Base-by-base conservation (phyloP, 2,329 filamentous ascomycete species). In the Rutstroemia sp. region DNA sequence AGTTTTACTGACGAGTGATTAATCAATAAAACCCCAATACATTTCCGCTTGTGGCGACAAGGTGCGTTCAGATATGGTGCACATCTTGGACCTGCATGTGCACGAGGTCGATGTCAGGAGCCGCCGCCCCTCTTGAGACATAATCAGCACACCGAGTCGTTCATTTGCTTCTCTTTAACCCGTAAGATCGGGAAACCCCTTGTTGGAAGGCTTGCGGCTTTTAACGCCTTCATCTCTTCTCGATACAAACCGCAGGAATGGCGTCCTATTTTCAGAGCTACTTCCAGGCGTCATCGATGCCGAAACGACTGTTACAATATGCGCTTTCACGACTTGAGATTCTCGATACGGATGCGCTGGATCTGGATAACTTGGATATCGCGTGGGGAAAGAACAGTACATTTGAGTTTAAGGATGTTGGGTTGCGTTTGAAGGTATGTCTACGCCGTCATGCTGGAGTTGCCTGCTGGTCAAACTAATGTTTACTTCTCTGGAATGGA, bases 301-400 rank as follows among this genome's bases (percentile, higher is more conserved):
- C 92, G 74, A 95, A 94, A 79, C 85, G 87, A 71, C 79, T 97
- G 66, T 80, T 97, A 62, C 86, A 90, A 64, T 96, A 94, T 75
- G 90, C 86, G 50, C 77, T 99, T 44, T 87, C 87, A 23, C 85
- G 86, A 57, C 79, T 96, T 58, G 91, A 95, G 65, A 79, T 96
- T 55, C 82, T 99, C 58, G 94, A 97, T 67, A 88, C 90, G 57
- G 87, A 95, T 68, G 86, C 88, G 12, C 76, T 96, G 63, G 88
- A 96, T 67, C 79, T 94, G 60, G 90, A 94, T 62, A 90, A 90
- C 63, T 75, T 97, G 61, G 90, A 95, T 65, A 82, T 96, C 63
- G 85, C 85, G 47, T 82, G 90, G 72, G 94, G 94, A 37, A 85
- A 86, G 71, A 86, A 86, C 63, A 94, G 87, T 42, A 86, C 88